Percentiles rank a stretch among this genome's conserved stretches.
phyloP scores from a whole-genome alignment of 2,329 filamentous ascomycete genomes.

The Aaosphaeria pasadenensis region DNA sequence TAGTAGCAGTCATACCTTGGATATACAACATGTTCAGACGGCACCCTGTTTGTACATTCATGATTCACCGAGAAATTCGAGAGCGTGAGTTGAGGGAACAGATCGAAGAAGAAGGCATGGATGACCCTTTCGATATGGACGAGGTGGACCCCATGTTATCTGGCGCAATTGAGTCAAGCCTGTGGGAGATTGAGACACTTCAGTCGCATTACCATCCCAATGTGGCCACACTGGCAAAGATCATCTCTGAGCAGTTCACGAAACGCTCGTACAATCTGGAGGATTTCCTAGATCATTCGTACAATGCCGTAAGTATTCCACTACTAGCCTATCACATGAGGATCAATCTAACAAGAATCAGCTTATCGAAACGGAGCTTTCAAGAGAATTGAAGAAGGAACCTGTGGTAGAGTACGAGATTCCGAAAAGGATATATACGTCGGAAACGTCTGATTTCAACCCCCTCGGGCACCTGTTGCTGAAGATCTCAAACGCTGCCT shows the following conservation, averaged over 20 bases:
- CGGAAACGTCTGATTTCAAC: slow-evolving; percentile 27
- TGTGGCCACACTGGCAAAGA: slow-evolving; percentile 88
- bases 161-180: slow-evolving; percentile 80
- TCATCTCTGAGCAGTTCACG: slow-evolving; percentile 94
- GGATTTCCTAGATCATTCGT: slow-evolving; percentile 94
- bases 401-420: slow-evolving; percentile 94
- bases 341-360: slow-evolving; percentile 28
- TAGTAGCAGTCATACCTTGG: slow-evolving; percentile 87
- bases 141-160: slow-evolving; percentile 84
- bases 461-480: slow-evolving; percentile 29
- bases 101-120: slow-evolving; percentile 60
- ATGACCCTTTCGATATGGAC: slow-evolving; percentile 73
- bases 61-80: slow-evolving; percentile 78
- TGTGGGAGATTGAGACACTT: slow-evolving; percentile 92
- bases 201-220: slow-evolving; percentile 96
- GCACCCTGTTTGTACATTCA: slow-evolving; percentile 89
- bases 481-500: slow-evolving; percentile 12
- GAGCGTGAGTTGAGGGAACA: slow-evolving; percentile 57
- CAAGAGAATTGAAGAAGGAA: slow-evolving; percentile 77
- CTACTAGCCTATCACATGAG: slow-evolving; percentile 1
- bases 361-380: slow-evolving; percentile 81
- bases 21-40: slow-evolving; percentile 91
- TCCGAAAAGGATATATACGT: slow-evolving; percentile 73
- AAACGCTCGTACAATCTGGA: slow-evolving; percentile 95
- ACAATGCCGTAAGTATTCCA: slow-evolving; percentile 64